Conservation (phyloP, 495 filamentous ascomycete species). For the Lasiosphaeria hispida region DNA sequence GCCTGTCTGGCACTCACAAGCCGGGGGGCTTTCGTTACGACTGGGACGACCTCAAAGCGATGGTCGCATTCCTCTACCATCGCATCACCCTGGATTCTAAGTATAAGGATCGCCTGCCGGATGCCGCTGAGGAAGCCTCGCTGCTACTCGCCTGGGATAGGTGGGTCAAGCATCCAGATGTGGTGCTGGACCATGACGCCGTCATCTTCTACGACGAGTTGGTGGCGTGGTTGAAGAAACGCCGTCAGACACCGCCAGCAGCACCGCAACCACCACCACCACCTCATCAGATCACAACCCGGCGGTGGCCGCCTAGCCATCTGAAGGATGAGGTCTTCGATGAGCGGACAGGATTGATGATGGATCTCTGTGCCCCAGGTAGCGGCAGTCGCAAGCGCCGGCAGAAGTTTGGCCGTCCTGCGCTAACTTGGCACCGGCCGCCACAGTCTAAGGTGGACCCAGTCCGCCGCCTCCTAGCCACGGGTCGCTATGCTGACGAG, state of each 20-base stretch:
- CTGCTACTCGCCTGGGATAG: conserved; percentile 8
- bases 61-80: too few relatives aligned
- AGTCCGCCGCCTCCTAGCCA: background rate
- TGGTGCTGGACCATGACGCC: conserved; percentile 24
- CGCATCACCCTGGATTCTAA: too few relatives aligned
- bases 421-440: background rate
- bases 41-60: too few relatives aligned
- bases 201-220: conserved; percentile 11
- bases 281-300: background rate
- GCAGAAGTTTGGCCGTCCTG: background rate
- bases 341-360: too few relatives aligned
- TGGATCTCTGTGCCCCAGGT: too few relatives aligned
- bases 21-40: too few relatives aligned
- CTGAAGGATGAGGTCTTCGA: background rate
- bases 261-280: background rate
- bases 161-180: conserved; percentile 27
- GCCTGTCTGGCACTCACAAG: too few relatives aligned
- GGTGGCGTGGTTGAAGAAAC: conserved; percentile 17
- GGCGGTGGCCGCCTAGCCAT: background rate
- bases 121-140: conserved; percentile 19
- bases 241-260: background rate
- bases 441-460: background rate
- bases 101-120: too few relatives aligned
- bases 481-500: conserved; percentile 1
- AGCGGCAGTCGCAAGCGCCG: too few relatives aligned